phyloP scores from a whole-genome alignment of 768 basidiomycete genomes.

The Panaeolus papilionaceus region DNA sequence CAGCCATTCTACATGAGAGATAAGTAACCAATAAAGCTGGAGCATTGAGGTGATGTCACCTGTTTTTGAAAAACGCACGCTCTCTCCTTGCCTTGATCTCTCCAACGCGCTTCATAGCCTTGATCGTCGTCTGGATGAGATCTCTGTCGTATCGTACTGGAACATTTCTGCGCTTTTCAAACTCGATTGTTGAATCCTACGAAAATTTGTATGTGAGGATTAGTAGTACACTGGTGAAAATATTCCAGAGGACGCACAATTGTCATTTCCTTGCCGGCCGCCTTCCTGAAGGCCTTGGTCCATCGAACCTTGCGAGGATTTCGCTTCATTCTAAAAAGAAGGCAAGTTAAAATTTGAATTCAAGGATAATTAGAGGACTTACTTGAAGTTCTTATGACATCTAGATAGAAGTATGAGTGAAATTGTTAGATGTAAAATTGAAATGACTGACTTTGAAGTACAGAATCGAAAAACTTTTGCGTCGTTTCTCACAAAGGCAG shows the following conservation, averaged over 20 bases:
- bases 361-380: slow-evolving; percentile 27
- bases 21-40: slow-evolving; percentile 12
- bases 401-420: slow-evolving; percentile 44
- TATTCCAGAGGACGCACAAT: slow-evolving; percentile 64
- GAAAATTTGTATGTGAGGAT: not conserved
- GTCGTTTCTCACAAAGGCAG: slow-evolving; percentile 97
- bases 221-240: slow-evolving; percentile 12
- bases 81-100: slow-evolving; percentile 93
- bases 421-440: slow-evolving; percentile 12
- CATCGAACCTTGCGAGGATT: slow-evolving; percentile 98
- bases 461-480: slow-evolving; percentile 98
- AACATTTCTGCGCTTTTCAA: slow-evolving; percentile 98
- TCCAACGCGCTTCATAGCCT: slow-evolving; percentile 94
- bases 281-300: slow-evolving; percentile 99
- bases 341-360: slow-evolving; percentile 4
- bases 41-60: slow-evolving; percentile 45
- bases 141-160: slow-evolving; percentile 98
- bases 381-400: slow-evolving; percentile 99
- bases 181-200: slow-evolving; percentile 97
- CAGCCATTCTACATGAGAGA: slow-evolving; percentile 71
- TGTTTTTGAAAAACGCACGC: slow-evolving; percentile 95
- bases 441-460: slow-evolving; percentile 82
- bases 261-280: slow-evolving; percentile 99
- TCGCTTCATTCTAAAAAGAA: slow-evolving; percentile 86
- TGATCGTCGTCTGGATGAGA: slow-evolving; percentile 88